Evolutionary conservation across 2,329 filamentous ascomycete genomes (phyloP), one percentile per base, ranked within the genome.

Genomic region (Plenodomus lindquistii): DNA sequence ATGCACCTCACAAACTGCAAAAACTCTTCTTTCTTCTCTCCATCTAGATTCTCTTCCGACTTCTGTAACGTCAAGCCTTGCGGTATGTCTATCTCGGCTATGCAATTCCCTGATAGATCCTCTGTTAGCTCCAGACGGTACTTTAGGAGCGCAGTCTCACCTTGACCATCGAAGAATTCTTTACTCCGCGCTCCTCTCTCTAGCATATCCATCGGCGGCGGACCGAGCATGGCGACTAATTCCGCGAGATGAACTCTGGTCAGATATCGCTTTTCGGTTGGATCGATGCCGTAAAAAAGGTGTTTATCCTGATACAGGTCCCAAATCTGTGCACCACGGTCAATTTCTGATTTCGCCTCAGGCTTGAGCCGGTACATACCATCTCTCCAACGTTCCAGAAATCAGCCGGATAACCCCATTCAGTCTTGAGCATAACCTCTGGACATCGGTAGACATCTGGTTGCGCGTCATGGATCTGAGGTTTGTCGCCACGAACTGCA

Each of bases 361-460:
- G 17, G n/a, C 44, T 46, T 40, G 16, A 50, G 35, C 40, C 19
- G 40, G 34, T 43, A 65, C 63, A 42, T 56, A 74, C 68, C 58
- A 70, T 63, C 46, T 62, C 60, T 10, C 65, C 73, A n/a, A 74
- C 59, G 27, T 66, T 67, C 72, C 71, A 76, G 2, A 74, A 66
- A 50, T 76, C 74, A 4, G 69, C 57, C 5, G 60, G 52, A 50
- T 68, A 72, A 21, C 60, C 59, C 73, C 73, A 75, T 7, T 56
- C 46, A 15, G 66, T 63, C 8, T 62, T 61, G 6, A 75, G 55
- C 37, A 75, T 66, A 5, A 73, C 65, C 48, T 76, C 72, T 2
- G 72, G 72, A 24, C 71, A 65, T 13, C 71, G 55, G 44, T 73
- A 74, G 8, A 69, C 50, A 40, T 71, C 48, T 4, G 73, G 72